Conservation (phyloP, 495 filamentous ascomycete genomes). For the Tetracladium setigerum region DNA sequence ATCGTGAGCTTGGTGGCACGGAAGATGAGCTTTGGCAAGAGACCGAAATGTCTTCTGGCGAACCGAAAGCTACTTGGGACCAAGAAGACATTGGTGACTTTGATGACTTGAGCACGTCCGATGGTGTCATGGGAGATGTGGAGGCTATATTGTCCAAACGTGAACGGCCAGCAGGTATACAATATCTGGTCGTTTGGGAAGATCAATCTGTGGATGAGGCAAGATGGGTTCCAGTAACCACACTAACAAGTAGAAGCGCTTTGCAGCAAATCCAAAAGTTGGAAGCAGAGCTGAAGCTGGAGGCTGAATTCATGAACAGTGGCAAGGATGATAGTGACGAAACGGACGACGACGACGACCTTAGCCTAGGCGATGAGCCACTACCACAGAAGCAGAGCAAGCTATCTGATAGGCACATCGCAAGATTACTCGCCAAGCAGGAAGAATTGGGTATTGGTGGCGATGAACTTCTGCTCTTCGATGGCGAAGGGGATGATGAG, state of each 20-base stretch:
- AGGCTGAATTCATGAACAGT: conserved; percentile 19
- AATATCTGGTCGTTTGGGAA: conserved; percentile 44
- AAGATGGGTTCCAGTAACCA: conserved; percentile 35
- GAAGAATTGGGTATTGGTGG: conserved; percentile 56
- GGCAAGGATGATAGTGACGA: conserved; percentile 23
- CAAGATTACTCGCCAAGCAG: conserved; percentile 54
- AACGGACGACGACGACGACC: conserved; percentile 21
- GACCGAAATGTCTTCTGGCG: conserved; percentile 13
- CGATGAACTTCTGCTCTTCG: conserved; percentile 49
- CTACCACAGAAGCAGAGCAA: conserved; percentile 18
- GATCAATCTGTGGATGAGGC: conserved; percentile 37
- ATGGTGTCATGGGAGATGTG: conserved; percentile 24
- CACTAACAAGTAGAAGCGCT: conserved; percentile 23
- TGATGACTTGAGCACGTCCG: conserved; percentile 37
- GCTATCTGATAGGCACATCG: conserved; percentile 51
- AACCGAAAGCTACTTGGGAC: conserved; percentile 29
- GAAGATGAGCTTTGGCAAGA: conserved; percentile 27
- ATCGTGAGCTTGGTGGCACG: conserved; percentile 41
- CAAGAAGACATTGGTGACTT: conserved; percentile 33
- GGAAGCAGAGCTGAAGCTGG: conserved; percentile 26
- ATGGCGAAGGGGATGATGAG: conserved; percentile 21
- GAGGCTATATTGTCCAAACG: conserved; percentile 33
- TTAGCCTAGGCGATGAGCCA: conserved; percentile 28
- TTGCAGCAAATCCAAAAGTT: conserved; percentile 30
- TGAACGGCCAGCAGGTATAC: conserved; percentile 31